These are phyloP conservation scores for Talaromyces marneffei DNA, from an alignment of 2,329 filamentous ascomycete species.

Conservation along the genomic window DNA sequence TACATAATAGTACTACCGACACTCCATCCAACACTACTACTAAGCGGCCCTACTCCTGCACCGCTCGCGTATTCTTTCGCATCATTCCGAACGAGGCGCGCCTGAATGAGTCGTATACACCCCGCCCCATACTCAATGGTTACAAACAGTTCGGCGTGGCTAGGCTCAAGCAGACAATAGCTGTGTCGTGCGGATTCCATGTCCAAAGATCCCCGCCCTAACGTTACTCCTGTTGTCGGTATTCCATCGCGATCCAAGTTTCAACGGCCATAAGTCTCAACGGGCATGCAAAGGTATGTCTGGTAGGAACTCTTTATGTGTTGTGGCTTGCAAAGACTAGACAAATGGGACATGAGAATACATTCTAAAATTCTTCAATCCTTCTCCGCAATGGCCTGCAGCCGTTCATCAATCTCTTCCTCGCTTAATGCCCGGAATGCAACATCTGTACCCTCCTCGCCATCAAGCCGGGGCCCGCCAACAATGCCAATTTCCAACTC, in stretches of 20 bases:
- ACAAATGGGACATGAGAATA: background rate
- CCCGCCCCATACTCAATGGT: background rate
- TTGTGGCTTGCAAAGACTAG: background rate
- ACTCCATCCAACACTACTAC: background rate
- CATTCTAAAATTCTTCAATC: slow-evolving; percentile 54
- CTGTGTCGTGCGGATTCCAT: background rate
- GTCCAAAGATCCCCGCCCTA: background rate
- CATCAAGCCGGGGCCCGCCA: slow-evolving; percentile 75
- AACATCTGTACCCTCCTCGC: slow-evolving; percentile 71
- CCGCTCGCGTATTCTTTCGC: background rate
- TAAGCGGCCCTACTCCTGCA: background rate
- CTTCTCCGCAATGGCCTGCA: slow-evolving; percentile 98
- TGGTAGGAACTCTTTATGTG: background rate
- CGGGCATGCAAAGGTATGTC: background rate
- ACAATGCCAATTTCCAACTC: slow-evolving; percentile 98
- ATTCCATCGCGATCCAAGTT: background rate
- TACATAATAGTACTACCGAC: background rate
- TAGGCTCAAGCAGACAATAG: background rate
- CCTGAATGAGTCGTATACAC: slow-evolving; percentile 4
- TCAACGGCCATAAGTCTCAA: background rate
- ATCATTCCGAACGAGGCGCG: slow-evolving; percentile 8
- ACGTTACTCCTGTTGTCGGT: background rate
- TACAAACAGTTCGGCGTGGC: background rate
- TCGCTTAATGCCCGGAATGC: slow-evolving; percentile 85
- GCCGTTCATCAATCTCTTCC: slow-evolving; percentile 95